phyloP scores from a whole-genome alignment of 2,329 filamentous ascomycete genomes.

The Cordyceps tenuipes region DNA sequence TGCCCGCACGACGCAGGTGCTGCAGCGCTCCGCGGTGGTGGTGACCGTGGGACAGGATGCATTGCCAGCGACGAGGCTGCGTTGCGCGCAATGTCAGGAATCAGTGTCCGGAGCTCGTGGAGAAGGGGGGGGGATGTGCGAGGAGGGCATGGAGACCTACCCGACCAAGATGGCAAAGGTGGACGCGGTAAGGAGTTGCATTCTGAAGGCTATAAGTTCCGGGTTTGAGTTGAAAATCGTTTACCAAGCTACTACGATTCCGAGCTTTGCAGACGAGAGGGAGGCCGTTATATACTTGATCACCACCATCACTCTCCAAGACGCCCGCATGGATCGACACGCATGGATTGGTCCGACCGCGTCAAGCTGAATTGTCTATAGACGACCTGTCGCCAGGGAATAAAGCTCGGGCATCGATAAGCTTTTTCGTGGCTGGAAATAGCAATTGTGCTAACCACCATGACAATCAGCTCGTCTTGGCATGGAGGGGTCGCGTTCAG shows the following conservation, averaged over 20 bases:
- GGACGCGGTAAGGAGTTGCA: neutral
- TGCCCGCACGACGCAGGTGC: conserved; percentile 23
- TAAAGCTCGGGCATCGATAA: neutral
- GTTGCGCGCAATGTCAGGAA: neutral
- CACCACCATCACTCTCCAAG: neutral
- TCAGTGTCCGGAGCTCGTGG: no score
- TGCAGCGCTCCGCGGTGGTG: conserved; percentile 23
- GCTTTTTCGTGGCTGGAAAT: neutral
- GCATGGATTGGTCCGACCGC: neutral
- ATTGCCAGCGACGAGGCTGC: neutral
- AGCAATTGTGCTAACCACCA: neutral
- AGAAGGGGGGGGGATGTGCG: no score
- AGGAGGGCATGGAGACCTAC: neutral
- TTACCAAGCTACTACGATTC: neutral
- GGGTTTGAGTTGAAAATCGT: neutral
- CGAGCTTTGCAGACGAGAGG: neutral
- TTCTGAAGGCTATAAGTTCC: neutral
- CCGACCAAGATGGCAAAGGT: neutral
- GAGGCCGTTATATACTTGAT: neutral
- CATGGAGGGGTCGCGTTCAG: neutral
- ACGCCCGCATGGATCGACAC: neutral
- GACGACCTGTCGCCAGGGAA: neutral
- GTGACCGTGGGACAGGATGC: conserved; percentile 27
- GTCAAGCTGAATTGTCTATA: neutral
- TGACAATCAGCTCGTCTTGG: conserved; percentile 5